A percentile compares a stretch with the other conserved stretches of the same genome.
Evolutionary conservation across 352 stramenopile species (phyloP).

Genomic region (Albugo candida): DNA sequence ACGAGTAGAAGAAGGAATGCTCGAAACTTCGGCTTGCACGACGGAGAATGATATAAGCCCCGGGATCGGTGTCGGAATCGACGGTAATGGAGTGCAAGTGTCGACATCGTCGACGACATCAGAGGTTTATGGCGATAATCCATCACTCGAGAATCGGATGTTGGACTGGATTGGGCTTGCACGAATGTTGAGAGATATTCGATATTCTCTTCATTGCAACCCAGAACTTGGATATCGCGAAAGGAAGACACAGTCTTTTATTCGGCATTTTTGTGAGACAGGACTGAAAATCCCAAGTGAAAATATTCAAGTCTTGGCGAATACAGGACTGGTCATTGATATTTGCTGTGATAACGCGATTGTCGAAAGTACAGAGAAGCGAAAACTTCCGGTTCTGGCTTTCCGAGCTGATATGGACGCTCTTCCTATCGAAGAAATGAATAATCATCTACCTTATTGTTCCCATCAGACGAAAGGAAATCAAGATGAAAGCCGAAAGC

Average conservation of each 20-base stretch:
- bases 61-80: too few species aligned
- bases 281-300: constrained; percentile 52
- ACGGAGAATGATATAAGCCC: too few species aligned
- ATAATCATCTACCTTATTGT: constrained; percentile 57
- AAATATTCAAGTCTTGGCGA: constrained; percentile 56
- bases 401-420: constrained; percentile 94
- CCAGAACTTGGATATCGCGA: constrained; percentile 87
- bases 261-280: constrained; percentile 66
- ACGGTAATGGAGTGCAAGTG: constrained; percentile 1
- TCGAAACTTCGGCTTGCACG: too few species aligned
- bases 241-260: constrained; percentile 66
- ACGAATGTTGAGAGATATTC: constrained; percentile 50
- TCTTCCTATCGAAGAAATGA: constrained; percentile 79
- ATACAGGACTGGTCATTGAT: constrained; percentile 80
- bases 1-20: too few species aligned
- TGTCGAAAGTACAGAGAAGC: constrained; percentile 23
- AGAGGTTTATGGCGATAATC: too few species aligned
- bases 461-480: constrained; percentile 39
- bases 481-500: constrained; percentile 28
- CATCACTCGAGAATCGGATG: too few species aligned
- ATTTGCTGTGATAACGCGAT: constrained; percentile 60
- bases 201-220: constrained; percentile 73
- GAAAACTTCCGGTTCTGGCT: constrained; percentile 69
- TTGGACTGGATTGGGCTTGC: constrained; percentile 52
- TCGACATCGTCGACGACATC: background rate